These are phyloP conservation scores for Diaporthe helianthi DNA, from an alignment of 2,329 filamentous ascomycete genomes.

Conservation along the genomic window DNA sequence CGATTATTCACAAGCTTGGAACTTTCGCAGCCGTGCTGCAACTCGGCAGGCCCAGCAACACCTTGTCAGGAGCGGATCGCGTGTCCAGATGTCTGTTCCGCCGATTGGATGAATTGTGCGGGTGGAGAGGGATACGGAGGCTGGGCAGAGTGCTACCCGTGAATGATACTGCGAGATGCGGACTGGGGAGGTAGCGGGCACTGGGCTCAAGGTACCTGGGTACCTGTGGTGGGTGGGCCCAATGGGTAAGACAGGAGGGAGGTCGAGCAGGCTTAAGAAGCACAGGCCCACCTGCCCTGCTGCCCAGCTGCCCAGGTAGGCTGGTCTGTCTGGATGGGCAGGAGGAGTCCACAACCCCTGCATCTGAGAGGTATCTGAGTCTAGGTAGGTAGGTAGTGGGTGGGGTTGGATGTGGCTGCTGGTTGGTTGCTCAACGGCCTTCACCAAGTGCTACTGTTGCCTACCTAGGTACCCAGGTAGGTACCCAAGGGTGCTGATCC, in stretches of 20 bases:
- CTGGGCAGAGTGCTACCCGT: conserved; percentile 17
- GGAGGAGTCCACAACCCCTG: conserved; percentile 15
- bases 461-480: not conserved
- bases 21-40: conserved; percentile 26
- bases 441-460: not conserved
- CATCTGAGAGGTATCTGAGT: not conserved
- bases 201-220: conserved; percentile 25
- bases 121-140: conserved; percentile 25
- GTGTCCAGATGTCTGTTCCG: conserved; percentile 18
- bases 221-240: conserved; percentile 14
- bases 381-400: not conserved
- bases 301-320: conserved; percentile 2
- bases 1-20: conserved; percentile 33
- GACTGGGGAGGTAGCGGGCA: not conserved
- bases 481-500: not conserved
- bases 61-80: conserved; percentile 22
- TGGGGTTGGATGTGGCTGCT: conserved; percentile 4
- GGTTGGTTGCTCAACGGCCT: too few species aligned
- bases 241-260: conserved; percentile 6
- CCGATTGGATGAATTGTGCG: conserved; percentile 11
- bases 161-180: too few species aligned
- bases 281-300: conserved; percentile 22
- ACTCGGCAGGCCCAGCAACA: conserved; percentile 29
- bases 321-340: not conserved
- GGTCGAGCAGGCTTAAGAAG: conserved; percentile 6